Percentiles rank a stretch among this genome's conserved stretches.
These are phyloP conservation scores for Blastobotrys chiropterorum DNA, from an alignment of 805 yeast genomes.

Conservation along the genomic window DNA sequence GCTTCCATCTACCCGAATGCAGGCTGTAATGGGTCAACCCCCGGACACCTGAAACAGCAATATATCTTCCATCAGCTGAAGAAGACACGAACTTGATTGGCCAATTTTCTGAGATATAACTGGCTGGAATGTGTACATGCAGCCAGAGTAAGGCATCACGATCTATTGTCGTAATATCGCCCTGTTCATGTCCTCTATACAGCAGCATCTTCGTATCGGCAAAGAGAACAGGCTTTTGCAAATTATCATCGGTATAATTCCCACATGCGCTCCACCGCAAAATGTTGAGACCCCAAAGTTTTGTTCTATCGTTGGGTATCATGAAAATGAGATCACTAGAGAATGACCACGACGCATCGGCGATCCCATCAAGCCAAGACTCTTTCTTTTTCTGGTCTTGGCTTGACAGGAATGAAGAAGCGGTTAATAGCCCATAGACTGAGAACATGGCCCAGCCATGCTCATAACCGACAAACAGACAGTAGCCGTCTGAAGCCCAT, in stretches of 20 bases:
- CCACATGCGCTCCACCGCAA: conserved; percentile 29
- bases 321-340: conserved; percentile 35
- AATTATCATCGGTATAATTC: conserved; percentile 23
- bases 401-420: conserved; percentile 33
- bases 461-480: conserved; percentile 28
- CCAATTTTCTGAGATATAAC: conserved; percentile 40
- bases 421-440: conserved; percentile 41
- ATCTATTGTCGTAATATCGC: conserved; percentile 35
- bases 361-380: conserved; percentile 24
- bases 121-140: conserved; percentile 40
- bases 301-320: conserved; percentile 17
- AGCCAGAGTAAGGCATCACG: conserved; percentile 43
- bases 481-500: conserved; percentile 36
- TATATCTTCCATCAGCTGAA: conserved; percentile 42
- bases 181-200: conserved; percentile 44
- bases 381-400: conserved; percentile 17
- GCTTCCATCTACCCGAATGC: conserved; percentile 42
- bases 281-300: conserved; percentile 22
- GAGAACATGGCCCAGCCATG: conserved; percentile 47
- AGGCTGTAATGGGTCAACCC: conserved; percentile 42
- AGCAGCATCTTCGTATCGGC: conserved; percentile 37
- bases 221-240: conserved; percentile 40
- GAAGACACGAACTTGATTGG: conserved; percentile 38
- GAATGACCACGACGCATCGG: conserved; percentile 30
- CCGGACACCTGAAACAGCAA: conserved; percentile 45